These are phyloP conservation scores for Neoscytalidium dimidiatum DNA, from an alignment of 2,329 filamentous ascomycete species.

Conservation along the genomic window DNA sequence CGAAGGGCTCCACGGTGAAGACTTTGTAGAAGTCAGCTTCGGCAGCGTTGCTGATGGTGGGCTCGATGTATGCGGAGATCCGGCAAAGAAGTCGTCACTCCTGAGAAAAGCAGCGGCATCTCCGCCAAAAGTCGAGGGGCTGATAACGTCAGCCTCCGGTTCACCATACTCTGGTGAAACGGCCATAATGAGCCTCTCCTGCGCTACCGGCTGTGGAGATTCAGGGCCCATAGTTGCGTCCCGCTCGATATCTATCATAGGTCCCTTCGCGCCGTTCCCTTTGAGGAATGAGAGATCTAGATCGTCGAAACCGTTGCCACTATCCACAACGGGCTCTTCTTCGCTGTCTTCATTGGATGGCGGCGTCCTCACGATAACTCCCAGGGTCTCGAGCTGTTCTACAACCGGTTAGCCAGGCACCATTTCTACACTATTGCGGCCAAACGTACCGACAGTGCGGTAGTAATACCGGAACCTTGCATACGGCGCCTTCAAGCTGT, in stretches of 20 bases:
- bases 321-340: background rate
- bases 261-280: background rate
- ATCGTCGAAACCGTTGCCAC: conserved; percentile 6
- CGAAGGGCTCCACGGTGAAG: background rate
- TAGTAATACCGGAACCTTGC: conserved; percentile 47
- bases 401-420: conserved; percentile 3
- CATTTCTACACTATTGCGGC: background rate
- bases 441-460: conserved; percentile 29
- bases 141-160: background rate
- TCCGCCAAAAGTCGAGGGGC: background rate
- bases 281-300: conserved; percentile 7
- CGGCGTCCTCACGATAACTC: background rate
- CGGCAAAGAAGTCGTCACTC: background rate
- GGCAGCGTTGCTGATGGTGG: background rate
- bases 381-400: conserved; percentile 20
- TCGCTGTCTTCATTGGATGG: background rate
- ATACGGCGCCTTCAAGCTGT: conserved; percentile 51
- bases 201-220: background rate
- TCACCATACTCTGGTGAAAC: background rate
- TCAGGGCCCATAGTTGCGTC: background rate
- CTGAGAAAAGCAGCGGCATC: background rate
- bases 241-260: background rate
- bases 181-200: background rate
- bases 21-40: background rate
- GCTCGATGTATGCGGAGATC: background rate